These are phyloP conservation scores for Tulasnella calospora DNA, from an alignment of 768 basidiomycete genomes.

Conservation along the genomic window DNA sequence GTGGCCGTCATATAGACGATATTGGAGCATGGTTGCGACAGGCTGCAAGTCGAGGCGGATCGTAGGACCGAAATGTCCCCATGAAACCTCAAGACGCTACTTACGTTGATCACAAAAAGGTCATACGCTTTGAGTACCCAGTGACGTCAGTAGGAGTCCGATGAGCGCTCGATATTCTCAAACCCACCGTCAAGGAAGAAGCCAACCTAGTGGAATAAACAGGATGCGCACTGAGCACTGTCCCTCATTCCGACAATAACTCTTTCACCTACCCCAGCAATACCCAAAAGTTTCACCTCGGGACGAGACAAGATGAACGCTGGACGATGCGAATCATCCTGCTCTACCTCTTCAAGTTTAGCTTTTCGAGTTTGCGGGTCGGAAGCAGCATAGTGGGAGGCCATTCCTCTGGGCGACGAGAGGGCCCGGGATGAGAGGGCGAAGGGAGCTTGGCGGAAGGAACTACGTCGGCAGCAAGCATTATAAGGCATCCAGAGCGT, in stretches of 20 bases:
- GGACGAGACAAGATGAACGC: constrained; percentile 20
- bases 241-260: not conserved
- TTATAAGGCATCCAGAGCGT: not conserved
- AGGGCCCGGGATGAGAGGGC: not conserved
- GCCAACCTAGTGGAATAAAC: not conserved
- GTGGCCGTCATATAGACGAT: constrained; percentile 52
- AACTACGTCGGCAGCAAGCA: not conserved
- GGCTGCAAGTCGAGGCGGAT: not conserved
- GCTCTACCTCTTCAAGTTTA: constrained; percentile 14
- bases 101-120: constrained; percentile 27
- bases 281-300: constrained; percentile 25
- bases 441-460: not conserved
- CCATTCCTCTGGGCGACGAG: not conserved
- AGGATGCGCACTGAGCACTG: not conserved
- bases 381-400: not conserved
- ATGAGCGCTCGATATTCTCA: too few relatives aligned
- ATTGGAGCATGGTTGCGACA: constrained; percentile 42
- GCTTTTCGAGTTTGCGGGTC: not conserved
- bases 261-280: constrained; percentile 16
- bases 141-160: not conserved
- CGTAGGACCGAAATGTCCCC: not conserved
- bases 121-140: constrained; percentile 2
- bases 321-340: not conserved
- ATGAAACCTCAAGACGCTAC: not conserved
- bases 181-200: constrained; percentile 27